A percentile compares a stretch with the other conserved stretches of the same genome.
Evolutionary conservation across 1,139 yeast species (phyloP).

Genomic region (Suhomyces coccinellae): DNA sequence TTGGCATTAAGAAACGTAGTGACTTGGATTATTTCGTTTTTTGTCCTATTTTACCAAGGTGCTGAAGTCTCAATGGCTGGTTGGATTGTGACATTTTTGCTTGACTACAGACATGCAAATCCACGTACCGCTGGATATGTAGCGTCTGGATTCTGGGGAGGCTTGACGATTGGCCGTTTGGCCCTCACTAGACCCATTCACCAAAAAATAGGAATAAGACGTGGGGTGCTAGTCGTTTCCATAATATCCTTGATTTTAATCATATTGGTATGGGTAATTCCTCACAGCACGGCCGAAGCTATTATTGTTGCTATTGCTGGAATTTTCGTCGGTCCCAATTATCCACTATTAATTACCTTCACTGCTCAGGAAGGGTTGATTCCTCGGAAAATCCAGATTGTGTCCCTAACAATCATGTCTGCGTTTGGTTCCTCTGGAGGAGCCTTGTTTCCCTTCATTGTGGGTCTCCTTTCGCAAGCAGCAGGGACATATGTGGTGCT

Average conservation of each 20-base stretch:
- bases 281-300: conserved; percentile 42
- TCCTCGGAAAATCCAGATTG: conserved; percentile 54
- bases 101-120: conserved; percentile 53
- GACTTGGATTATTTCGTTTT: conserved; percentile 56
- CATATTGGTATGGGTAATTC: conserved; percentile 47
- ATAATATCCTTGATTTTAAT: conserved; percentile 36
- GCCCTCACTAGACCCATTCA: conserved; percentile 44
- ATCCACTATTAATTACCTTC: conserved; percentile 51
- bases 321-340: conserved; percentile 51
- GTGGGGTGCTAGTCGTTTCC: conserved; percentile 42
- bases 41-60: conserved; percentile 63
- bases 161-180: conserved; percentile 61
- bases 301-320: conserved; percentile 50
- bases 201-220: conserved; percentile 43
- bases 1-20: conserved; percentile 41
- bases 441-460: conserved; percentile 58
- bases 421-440: conserved; percentile 67
- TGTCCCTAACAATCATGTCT: conserved; percentile 52
- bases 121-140: conserved; percentile 54
- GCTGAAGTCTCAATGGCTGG: conserved; percentile 71
- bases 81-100: conserved; percentile 65
- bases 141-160: conserved; percentile 72
- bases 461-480: conserved; percentile 51
- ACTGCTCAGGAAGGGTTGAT: conserved; percentile 39
- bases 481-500: conserved; percentile 53